phyloP scores from a whole-genome alignment of 129 eudicot genomes.

The Solidago caesia region DNA sequence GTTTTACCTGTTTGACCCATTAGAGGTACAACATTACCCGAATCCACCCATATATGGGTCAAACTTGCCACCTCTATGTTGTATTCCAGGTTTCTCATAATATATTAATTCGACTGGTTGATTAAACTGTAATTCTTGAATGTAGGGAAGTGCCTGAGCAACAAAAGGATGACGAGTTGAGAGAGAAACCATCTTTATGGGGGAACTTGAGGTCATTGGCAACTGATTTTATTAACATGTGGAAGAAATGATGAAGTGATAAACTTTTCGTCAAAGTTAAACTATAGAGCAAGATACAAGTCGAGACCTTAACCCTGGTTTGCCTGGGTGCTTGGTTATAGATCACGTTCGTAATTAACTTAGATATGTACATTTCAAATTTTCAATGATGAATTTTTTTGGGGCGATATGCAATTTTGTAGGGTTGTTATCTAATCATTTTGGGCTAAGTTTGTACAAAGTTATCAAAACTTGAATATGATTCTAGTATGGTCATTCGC shows the following conservation, averaged over 20 bases:
- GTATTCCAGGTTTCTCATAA: not conserved
- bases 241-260: conserved; percentile 36
- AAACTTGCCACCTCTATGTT: not conserved
- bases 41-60: not conserved
- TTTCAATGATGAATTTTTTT: conserved; percentile 9
- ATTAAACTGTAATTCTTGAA: not conserved
- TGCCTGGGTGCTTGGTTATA: not conserved
- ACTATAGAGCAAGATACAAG: conserved; percentile 12
- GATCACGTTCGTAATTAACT: not conserved
- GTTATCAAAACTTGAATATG: not conserved
- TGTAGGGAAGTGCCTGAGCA: conserved; percentile 22
- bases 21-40: not conserved
- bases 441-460: not conserved
- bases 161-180: conserved; percentile 21
- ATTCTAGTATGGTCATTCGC: not conserved
- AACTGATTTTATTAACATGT: conserved; percentile 35
- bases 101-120: not conserved
- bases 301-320: conserved; percentile 2
- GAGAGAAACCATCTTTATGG: conserved; percentile 44
- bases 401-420: conserved; percentile 4
- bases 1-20: too few relatives aligned
- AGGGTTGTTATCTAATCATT: not conserved
- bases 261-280: conserved; percentile 1
- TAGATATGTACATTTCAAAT: conserved; percentile 26
- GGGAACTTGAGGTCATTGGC: conserved; percentile 45